Conservation (phyloP, 176 grass and related monocot species). For the Ampelocalamus luodianensis region DNA sequence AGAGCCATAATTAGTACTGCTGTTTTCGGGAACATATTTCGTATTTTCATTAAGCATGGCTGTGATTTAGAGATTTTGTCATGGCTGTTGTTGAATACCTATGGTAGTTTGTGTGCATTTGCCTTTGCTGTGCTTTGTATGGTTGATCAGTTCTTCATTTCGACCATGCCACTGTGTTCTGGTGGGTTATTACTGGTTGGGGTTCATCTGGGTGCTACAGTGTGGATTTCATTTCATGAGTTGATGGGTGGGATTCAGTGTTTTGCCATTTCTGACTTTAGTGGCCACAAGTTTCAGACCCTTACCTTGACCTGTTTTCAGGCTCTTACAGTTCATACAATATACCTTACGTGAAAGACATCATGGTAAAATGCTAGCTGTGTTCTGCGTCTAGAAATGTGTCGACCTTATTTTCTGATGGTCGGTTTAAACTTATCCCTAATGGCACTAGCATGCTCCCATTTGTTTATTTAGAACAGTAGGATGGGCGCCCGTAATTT, state of each 20-base stretch:
- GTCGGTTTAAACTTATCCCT: too few species aligned
- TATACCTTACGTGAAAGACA: neutral
- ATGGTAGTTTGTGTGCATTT: neutral
- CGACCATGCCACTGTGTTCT: neutral
- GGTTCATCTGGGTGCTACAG: neutral
- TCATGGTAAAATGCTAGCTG: neutral
- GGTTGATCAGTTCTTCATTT: neutral
- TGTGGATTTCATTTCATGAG: neutral
- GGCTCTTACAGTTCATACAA: neutral
- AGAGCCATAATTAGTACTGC: conserved; percentile 38
- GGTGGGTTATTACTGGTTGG: neutral
- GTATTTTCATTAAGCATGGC: conserved; percentile 34
- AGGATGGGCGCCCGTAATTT: neutral
- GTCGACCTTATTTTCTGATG: too few species aligned
- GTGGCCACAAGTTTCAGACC: neutral
- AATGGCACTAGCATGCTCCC: neutral
- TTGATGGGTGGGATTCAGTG: neutral
- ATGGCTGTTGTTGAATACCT: conserved; percentile 32
- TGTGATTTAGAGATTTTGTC: conserved; percentile 36
- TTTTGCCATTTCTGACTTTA: neutral
- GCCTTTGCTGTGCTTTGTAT: neutral
- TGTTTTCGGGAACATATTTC: conserved; percentile 46
- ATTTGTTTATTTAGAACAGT: neutral
- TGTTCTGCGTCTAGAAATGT: too few species aligned
- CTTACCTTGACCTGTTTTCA: neutral